phyloP scores from a whole-genome alignment of 2,329 filamentous ascomycete genomes.

The Alternaria dauci region DNA sequence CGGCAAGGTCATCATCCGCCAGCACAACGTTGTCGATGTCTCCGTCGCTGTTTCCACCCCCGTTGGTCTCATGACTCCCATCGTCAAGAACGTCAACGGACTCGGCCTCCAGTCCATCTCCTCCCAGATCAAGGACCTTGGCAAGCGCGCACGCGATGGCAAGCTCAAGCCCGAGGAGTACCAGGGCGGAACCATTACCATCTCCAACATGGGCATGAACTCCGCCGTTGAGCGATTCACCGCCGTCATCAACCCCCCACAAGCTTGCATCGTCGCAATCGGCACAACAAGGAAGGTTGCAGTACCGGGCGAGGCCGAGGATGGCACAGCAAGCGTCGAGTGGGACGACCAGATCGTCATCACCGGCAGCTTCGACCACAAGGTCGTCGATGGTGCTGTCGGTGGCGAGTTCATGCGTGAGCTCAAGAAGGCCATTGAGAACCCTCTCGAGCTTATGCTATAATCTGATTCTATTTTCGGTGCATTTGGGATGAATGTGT shows the following conservation, averaged over 20 bases:
- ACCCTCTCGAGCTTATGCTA: conserved; percentile 92
- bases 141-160: conserved; percentile 92
- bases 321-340: conserved; percentile 75
- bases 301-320: conserved; percentile 81
- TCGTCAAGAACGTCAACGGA: conserved; percentile 87
- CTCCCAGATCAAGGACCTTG: conserved; percentile 89
- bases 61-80: conserved; percentile 93
- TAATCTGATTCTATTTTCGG: conserved; percentile 56
- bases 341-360: conserved; percentile 98
- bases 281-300: conserved; percentile 97
- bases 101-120: conserved; percentile 92
- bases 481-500: conserved; percentile 27
- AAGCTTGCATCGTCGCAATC: conserved; percentile 93
- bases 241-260: conserved; percentile 98
- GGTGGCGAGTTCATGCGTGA: conserved; percentile 97
- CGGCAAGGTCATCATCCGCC: conserved; percentile 81
- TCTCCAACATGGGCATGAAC: conserved; percentile 99
- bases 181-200: conserved; percentile 98
- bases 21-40: conserved; percentile 92
- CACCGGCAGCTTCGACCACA: conserved; percentile 97
- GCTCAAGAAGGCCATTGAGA: conserved; percentile 97
- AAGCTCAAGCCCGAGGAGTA: conserved; percentile 99
- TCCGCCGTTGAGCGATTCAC: conserved; percentile 94
- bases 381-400: conserved; percentile 95
- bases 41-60: conserved; percentile 96